phyloP scores from a whole-genome alignment of 345 rosid genomes.

The Noccaea bulbosa region DNA sequence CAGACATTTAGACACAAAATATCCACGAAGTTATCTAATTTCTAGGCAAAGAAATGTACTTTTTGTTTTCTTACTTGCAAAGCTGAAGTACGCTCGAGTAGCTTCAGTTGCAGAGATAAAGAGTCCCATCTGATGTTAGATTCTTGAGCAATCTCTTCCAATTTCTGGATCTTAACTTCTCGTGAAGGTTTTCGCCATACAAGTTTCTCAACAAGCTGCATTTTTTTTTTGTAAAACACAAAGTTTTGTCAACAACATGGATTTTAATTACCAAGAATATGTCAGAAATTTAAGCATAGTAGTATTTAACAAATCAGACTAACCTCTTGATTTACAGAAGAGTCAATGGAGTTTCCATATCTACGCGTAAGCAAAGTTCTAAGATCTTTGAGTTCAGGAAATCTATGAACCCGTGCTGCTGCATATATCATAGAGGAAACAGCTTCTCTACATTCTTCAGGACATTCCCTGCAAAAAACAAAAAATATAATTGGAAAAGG shows the following conservation, averaged over 20 bases:
- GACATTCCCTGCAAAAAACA: conserved; percentile 66
- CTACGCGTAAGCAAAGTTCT: conserved; percentile 54
- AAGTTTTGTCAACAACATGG: conserved; percentile 11
- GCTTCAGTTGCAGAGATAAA: conserved; percentile 55
- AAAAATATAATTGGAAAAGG: background rate
- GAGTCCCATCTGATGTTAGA: conserved; percentile 65
- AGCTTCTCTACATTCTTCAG: conserved; percentile 81
- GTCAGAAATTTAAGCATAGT: background rate
- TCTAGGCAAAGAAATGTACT: background rate
- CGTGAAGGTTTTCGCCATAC: conserved; percentile 43
- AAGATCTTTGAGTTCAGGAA: conserved; percentile 79
- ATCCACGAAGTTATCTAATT: background rate
- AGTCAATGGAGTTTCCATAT: conserved; percentile 59
- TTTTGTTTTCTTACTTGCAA: conserved; percentile 8
- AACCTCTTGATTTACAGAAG: conserved; percentile 64
- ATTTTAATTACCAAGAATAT: conserved; percentile 7
- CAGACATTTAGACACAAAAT: conserved; percentile 5
- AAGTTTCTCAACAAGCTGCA: conserved; percentile 60
- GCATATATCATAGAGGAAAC: conserved; percentile 67
- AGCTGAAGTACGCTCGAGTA: conserved; percentile 44
- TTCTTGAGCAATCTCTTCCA: conserved; percentile 62
- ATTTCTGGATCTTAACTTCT: conserved; percentile 61
- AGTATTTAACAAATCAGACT: background rate
- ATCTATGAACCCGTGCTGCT: conserved; percentile 76
- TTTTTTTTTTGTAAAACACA: background rate